Percentiles rank a stretch among this genome's conserved stretches.
These are phyloP conservation scores for Mycena amicta DNA, from an alignment of 768 basidiomycete species.

Conservation along the genomic window DNA sequence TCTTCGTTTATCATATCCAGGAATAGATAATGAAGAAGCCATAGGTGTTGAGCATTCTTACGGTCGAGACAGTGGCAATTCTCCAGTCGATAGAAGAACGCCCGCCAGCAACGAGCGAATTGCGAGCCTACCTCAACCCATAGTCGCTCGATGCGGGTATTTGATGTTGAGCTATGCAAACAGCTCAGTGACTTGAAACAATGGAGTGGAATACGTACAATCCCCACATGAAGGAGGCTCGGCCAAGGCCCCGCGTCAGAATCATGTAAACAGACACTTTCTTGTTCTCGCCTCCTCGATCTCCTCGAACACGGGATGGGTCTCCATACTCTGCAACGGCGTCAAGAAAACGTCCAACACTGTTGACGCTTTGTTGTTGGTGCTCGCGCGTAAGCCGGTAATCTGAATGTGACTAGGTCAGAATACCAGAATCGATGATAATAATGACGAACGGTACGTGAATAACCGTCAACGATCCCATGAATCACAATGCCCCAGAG, in stretches of 20 bases:
- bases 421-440: background rate
- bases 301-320: conserved; percentile 26
- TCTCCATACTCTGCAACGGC: background rate
- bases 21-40: conserved; percentile 42
- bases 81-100: conserved; percentile 39
- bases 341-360: conserved; percentile 11
- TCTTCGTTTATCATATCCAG: conserved; percentile 29
- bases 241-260: conserved; percentile 21
- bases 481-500: conserved; percentile 31
- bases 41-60: conserved; percentile 32
- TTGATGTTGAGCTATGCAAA: conserved; percentile 37
- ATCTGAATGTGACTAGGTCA: conserved; percentile 4
- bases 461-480: conserved; percentile 33
- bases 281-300: conserved; percentile 31
- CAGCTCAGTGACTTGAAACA: no score
- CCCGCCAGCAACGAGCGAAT: conserved; percentile 38
- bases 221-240: conserved; percentile 20
- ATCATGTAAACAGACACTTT: conserved; percentile 31
- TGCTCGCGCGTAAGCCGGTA: conserved; percentile 13
- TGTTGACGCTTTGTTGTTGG: conserved; percentile 10
- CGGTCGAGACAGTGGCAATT: conserved; percentile 32
- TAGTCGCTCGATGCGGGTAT: conserved; percentile 40
- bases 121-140: conserved; percentile 43
- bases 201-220: conserved; percentile 1
- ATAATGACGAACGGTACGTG: conserved; percentile 13